Base-by-base conservation (phyloP, 2,329 filamentous ascomycete species). In the Alternaria consortialis region DNA sequence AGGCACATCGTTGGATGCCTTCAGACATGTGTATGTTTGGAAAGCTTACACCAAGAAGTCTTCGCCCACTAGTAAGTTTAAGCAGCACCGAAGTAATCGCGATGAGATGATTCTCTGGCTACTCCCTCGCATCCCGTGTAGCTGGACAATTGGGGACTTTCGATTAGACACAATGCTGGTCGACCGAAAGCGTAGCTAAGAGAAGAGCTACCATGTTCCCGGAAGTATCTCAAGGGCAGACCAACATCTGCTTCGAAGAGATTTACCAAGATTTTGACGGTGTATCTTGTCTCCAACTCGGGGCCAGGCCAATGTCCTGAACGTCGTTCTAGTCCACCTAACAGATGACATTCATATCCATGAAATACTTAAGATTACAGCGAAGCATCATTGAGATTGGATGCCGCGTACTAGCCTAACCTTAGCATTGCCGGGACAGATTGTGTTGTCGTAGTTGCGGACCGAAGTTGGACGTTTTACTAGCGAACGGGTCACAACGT, bases 1-100 rank as follows among this genome's bases (percentile, higher is more conserved):
- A 50, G 46, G 31, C 46, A 50, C 31, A 36, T 25, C 32, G 32
- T 32, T 50, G 46, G 31, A 37, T 50, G 46, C 32, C 46, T 50
- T n/a, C 20, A 50, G 46, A 50, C 46, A 15, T 50, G 20, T 27
- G 3, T 29, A 29, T 29, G 20, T 42, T 13, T 25, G 20, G 39
- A 7, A 36, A 23, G 46, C 32, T 37, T 36, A 36, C 46, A 50
- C 42, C 31, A 31, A 9, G 42, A 29, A 31, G 11, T 15, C 25
- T 25, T 46, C 42, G 42, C 42, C 23, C 42, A 29, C 27, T 12
- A 46, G 42, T 25, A 46, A n/a, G 42, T 27, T 9, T 12, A 5
- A 27, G 7, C 17, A 9, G 25, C 2, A 7, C 29, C 4, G n/a
- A 27, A 17, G 13, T 31, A 31, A 46, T 27, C 9, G 31, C n/a